Percentiles rank a stretch among this genome's conserved stretches.
These are phyloP conservation scores for rapeseed (Brassica napus) DNA, from an alignment of 345 rosid genomes.

Conservation along the genomic window DNA sequence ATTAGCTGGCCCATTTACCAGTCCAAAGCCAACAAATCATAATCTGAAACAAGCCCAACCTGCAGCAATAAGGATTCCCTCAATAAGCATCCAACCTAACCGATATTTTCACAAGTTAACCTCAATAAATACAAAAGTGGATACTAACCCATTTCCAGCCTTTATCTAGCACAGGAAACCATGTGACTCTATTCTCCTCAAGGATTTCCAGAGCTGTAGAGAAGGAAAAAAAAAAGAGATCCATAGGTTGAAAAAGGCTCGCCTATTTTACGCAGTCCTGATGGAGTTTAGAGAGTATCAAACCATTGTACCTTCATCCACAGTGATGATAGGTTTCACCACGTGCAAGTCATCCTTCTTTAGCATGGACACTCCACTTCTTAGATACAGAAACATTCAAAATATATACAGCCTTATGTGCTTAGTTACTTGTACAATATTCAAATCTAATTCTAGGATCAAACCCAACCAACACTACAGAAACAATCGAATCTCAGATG, in stretches of 20 bases:
- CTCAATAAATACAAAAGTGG: conserved; percentile 10
- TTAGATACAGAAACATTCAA: conserved; percentile 49
- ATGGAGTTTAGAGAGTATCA: conserved; percentile 8
- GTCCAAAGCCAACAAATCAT: conserved; percentile 91
- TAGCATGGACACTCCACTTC: conserved; percentile 67
- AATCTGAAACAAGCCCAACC: conserved; percentile 98
- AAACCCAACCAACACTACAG: neutral
- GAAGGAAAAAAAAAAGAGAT: neutral
- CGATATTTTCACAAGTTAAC: neutral
- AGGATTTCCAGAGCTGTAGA: conserved; percentile 66
- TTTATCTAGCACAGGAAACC: conserved; percentile 86
- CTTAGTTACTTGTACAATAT: neutral
- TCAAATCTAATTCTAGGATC: conserved; percentile 1
- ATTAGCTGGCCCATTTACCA: conserved; percentile 49
- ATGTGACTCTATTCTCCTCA: conserved; percentile 77
- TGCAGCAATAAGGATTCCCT: conserved; percentile 44
- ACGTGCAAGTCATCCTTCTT: conserved; percentile 68
- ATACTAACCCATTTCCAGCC: conserved; percentile 73
- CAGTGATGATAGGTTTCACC: conserved; percentile 72
- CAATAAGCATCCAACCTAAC: conserved; percentile 2
- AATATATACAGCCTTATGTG: neutral
- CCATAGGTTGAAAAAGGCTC: neutral
- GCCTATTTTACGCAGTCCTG: neutral
- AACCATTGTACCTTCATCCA: conserved; percentile 68
- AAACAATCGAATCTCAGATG: neutral